Base-by-base conservation (phyloP, 2,329 filamentous ascomycete species). In the Onygenales sp. region DNA sequence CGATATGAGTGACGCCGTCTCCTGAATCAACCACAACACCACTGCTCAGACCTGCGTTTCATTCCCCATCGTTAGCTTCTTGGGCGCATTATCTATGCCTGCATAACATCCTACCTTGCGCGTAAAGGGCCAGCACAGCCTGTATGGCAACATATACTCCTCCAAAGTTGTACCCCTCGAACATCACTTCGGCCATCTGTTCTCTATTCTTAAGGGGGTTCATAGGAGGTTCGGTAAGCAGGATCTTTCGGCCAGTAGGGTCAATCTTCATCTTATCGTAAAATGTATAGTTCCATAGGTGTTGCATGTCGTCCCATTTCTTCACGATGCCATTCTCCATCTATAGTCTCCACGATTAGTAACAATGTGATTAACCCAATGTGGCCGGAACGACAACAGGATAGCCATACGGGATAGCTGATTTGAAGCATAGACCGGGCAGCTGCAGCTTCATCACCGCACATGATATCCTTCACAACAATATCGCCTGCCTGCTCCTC, bases 321-420 rank as follows among this genome's bases (percentile, higher is more conserved):
- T 96, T 97, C 62, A 98, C 90, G 66, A 98, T 97, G 65, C 93
- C 93, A 71, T 98, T 98, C 74, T 98, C 93, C 93, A 98, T 98
- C 82, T 86, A 71, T 55, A 63, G 17, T 8, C 8, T 41, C 21
- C 41, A 14, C 8, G 42, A 50, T 13, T 32, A 44, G 39, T 35
- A 45, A 27, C 7, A 41, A 47, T 45, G 39, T 36, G 42, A 11
- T 32, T 9, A 51, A 43, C 41, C 27, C 42, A 47, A 53, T 60
- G 47, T 52, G 52, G 43, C 21, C 13, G 17, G 43, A 21, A 11
- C 9, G 17, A 44, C 43, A 3, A 44, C 17, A 5, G 17, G 11
- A 44, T 36, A 43, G 49, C 65, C 80, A 62, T 80, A 86, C 83
- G 63, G 93, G 93, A 71, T 98, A 98, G 72, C 87, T 95, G 68